Evolutionary conservation across 176 grass and related monocot species (phyloP).

Genomic region (Ampelocalamus luodianensis): DNA sequence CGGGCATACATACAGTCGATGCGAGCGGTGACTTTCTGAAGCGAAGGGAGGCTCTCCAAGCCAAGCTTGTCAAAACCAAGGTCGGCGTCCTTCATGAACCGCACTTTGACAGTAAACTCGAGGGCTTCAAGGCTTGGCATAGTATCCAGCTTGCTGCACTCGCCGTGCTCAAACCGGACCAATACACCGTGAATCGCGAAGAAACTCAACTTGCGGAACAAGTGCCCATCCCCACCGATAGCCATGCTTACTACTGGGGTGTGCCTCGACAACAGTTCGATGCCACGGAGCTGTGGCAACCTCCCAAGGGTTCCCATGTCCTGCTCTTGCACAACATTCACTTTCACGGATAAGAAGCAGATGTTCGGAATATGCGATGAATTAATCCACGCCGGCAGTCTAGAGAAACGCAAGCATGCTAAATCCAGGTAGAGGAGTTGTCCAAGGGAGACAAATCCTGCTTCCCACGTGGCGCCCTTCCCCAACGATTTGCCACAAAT

Average conservation of each 20-base stretch:
- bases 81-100: too few relatives aligned
- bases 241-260: neutral
- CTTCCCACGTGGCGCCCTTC: neutral
- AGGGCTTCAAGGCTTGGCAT: neutral
- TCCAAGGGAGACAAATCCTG: neutral
- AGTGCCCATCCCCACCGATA: too few relatives aligned
- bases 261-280: fast-evolving
- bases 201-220: too few relatives aligned
- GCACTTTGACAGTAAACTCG: too few relatives aligned
- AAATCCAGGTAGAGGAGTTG: neutral
- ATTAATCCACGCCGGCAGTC: neutral
- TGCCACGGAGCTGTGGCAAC: neutral
- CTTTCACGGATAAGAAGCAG: neutral
- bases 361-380: too few relatives aligned
- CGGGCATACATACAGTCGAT: neutral
- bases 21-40: fast-evolving
- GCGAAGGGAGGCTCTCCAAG: neutral
- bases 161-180: too few relatives aligned
- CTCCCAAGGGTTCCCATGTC: neutral
- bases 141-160: too few relatives aligned
- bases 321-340: neutral
- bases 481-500: fast-evolving
- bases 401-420: neutral
- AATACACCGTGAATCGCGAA: fast-evolving
- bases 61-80: too few relatives aligned